Evolutionary conservation across 176 grass and related monocot genomes (phyloP).

Genomic region (Phoenix roebelenii): DNA sequence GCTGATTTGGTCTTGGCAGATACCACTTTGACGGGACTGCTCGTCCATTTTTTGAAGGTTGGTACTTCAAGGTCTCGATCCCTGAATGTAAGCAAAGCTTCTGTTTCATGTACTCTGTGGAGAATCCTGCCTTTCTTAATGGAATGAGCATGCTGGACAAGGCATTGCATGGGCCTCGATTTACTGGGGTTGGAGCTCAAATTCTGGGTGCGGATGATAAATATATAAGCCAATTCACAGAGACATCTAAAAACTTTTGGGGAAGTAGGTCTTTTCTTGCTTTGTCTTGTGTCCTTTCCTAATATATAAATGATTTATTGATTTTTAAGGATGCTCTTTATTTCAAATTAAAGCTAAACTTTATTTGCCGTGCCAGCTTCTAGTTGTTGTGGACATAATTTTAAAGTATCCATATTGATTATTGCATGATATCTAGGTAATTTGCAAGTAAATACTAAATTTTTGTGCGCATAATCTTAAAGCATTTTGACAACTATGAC

Average conservation of each 20-base stretch:
- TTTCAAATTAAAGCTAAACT: too few relatives aligned
- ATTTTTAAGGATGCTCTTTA: too few relatives aligned
- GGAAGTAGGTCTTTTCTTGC: constrained; percentile 52
- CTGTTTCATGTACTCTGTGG: constrained; percentile 94
- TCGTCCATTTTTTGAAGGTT: constrained; percentile 71
- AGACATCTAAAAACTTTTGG: constrained; percentile 92
- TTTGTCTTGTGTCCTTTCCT: not conserved
- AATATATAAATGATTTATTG: not conserved
- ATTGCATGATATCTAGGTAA: too few relatives aligned
- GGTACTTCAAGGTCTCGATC: constrained; percentile 95
- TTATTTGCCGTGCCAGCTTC: too few relatives aligned
- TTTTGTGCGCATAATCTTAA: too few relatives aligned
- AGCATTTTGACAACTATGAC: too few relatives aligned
- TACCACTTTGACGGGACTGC: constrained; percentile 80
- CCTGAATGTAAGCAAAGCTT: constrained; percentile 62
- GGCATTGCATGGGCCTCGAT: constrained; percentile 37
- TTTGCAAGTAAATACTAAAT: too few relatives aligned
- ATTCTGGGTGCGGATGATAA: constrained; percentile 85
- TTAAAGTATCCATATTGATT: too few relatives aligned
- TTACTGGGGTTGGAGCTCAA: constrained; percentile 77
- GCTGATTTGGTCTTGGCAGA: constrained; percentile 24
- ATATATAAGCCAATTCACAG: constrained; percentile 78
- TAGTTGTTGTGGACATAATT: too few relatives aligned
- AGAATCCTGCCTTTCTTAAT: constrained; percentile 72
- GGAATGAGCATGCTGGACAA: constrained; percentile 55